Base-by-base conservation (phyloP, 2,329 filamentous ascomycete species). In the Penicillium sp. region DNA sequence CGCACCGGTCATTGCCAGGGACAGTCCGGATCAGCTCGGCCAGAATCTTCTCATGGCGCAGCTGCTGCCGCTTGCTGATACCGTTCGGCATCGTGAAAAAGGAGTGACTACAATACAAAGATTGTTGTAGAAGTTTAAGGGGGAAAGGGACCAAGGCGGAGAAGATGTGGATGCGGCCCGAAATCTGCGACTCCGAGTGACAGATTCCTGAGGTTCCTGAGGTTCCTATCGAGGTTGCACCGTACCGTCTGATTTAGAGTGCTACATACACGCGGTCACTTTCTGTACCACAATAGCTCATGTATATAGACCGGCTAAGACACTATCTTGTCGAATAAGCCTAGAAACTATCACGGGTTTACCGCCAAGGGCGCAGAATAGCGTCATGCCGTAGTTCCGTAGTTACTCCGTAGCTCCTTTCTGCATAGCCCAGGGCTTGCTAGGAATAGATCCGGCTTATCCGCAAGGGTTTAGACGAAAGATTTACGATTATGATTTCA, bases 31-130 rank as follows among this genome's bases (percentile, higher is more conserved):
- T 86, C 56, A 98, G 81, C 42, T 97, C 92, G 66, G 96, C 89
- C 59, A 98, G 79, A 48, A 83, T 78, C 68, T 89, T 89, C 77
- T 98, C 93, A 72, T 98, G 96, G 74, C 93, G 91, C 78, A 88
- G 89, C 80, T 96, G 92, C 76, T 96, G 89, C 74, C 93, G 89
- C 81, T 97, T 98, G 78, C 86, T 95, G 70, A 95, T 78, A 39
- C 83, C 78, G 47, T 81, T 79, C 49, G 88, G 81, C 88, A 91
- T 93, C 49, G 37, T 64, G 54, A 52, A 49, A 27, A 57, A 56
- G 10, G 56, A 56, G 46, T 53, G 52, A 49, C 54, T 50, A 60
- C 44, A 52, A 55, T 54, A 57, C 57, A 54, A 59, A 18, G 44
- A 56, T 49, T 49, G 41, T 47, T 9, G 39, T 55, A 41, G 32